These are phyloP conservation scores for Climacium dendroides DNA, from an alignment of 225 moss, liverwort and hornwort species.

Conservation along the genomic window DNA sequence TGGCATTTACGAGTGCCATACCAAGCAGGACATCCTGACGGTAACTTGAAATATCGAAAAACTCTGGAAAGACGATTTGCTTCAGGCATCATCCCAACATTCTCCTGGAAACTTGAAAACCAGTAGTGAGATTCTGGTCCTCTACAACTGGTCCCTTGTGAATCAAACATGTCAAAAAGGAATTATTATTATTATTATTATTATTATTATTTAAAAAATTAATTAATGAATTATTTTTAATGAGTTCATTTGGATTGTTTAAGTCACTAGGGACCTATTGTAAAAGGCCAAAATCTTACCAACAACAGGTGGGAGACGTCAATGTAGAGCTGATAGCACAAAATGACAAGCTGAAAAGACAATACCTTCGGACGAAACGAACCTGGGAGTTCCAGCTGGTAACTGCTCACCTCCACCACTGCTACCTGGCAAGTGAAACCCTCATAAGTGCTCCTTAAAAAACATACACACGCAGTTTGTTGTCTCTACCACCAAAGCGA, in stretches of 20 bases:
- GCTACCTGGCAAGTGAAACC: slow-evolving; percentile 53
- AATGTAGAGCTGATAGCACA: neutral
- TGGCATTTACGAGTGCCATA: neutral
- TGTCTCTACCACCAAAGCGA: neutral
- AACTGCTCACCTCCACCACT: slow-evolving; percentile 97
- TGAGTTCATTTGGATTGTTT: neutral
- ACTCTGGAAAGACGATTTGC: neutral
- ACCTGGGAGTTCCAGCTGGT: slow-evolving; percentile 87
- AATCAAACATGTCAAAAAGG: neutral
- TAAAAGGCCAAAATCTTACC: neutral
- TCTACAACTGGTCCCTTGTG: neutral
- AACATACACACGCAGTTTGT: neutral
- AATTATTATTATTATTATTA: neutral
- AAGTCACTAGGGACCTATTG: neutral
- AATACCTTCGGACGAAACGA: slow-evolving; percentile 71
- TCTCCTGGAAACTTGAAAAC: neutral
- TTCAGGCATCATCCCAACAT: neutral
- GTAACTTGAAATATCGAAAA: neutral
- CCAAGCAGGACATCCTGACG: neutral
- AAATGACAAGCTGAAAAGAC: neutral
- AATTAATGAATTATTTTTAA: no score
- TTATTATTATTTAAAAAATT: no score
- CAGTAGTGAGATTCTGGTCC: neutral
- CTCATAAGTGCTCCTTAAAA: neutral
- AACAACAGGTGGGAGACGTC: neutral